phyloP scores from a whole-genome alignment of 192 early-diverging fungal species.

The Geranomyces michiganensis region DNA sequence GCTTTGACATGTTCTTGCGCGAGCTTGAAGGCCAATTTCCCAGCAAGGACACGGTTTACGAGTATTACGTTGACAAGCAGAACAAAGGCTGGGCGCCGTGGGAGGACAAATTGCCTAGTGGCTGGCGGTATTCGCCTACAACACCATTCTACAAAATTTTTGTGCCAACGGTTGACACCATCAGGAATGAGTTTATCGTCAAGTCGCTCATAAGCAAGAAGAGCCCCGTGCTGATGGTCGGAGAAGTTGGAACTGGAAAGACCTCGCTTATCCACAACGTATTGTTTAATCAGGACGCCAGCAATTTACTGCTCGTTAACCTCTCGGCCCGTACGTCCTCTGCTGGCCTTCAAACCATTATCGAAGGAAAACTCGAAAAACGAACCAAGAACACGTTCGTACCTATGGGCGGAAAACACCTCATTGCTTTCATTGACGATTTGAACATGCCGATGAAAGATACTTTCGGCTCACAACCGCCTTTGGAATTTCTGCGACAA shows the following conservation, averaged over 20 bases:
- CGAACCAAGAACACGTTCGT: constrained; percentile 65
- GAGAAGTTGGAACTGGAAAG: constrained; percentile 63
- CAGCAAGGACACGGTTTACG: constrained; percentile 61
- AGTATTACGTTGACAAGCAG: constrained; percentile 63
- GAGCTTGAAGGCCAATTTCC: constrained; percentile 66
- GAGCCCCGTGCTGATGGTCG: constrained; percentile 54
- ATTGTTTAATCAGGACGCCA: constrained; percentile 43
- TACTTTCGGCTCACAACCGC: constrained; percentile 66
- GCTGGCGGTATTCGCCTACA: constrained; percentile 50
- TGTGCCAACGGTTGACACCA: constrained; percentile 64
- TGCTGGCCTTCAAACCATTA: constrained; percentile 49
- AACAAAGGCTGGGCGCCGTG: constrained; percentile 55
- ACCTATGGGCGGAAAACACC: constrained; percentile 57
- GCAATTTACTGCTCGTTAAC: constrained; percentile 52
- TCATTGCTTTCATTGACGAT: constrained; percentile 62
- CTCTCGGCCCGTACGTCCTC: constrained; percentile 64
- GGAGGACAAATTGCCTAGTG: constrained; percentile 59
- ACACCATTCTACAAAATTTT: constrained; percentile 66
- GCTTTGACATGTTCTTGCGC: constrained; percentile 62
- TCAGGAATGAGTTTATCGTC: constrained; percentile 61
- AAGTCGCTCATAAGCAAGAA: constrained; percentile 49
- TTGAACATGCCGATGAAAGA: constrained; percentile 68
- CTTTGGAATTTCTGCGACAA: constrained; percentile 58
- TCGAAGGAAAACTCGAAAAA: constrained; percentile 64
- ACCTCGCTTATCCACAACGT: constrained; percentile 60